A percentile compares a stretch with the other conserved stretches of the same genome.
These are phyloP conservation scores for Maudiozyma serrabonitensis DNA, from an alignment of 805 yeast genomes.

Conservation along the genomic window DNA sequence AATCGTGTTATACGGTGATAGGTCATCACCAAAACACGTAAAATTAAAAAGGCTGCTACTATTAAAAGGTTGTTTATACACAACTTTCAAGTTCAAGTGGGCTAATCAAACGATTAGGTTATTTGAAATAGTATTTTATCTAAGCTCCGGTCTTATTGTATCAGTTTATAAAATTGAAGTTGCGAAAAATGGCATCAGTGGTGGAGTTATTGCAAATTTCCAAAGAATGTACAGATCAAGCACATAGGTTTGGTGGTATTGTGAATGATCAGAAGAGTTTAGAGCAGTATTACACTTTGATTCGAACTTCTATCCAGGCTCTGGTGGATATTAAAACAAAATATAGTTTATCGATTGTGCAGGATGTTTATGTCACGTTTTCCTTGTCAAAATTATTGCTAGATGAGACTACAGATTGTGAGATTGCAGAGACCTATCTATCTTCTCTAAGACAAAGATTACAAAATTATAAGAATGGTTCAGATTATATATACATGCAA, in stretches of 20 bases:
- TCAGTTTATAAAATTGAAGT: too few species aligned
- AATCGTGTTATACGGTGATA: neutral
- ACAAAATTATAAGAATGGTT: slow-evolving; percentile 11
- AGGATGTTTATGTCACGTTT: slow-evolving; percentile 19
- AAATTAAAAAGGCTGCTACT: too few species aligned
- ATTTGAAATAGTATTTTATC: neutral
- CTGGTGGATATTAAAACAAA: slow-evolving; percentile 12
- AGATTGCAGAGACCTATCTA: slow-evolving; percentile 22
- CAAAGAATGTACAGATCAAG: slow-evolving; percentile 19
- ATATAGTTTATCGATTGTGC: slow-evolving; percentile 17
- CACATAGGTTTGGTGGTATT: slow-evolving; percentile 10
- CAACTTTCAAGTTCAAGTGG: too few species aligned
- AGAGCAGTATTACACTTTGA: slow-evolving; percentile 27
- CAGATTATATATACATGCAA: slow-evolving; percentile 7
- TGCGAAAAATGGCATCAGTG: neutral
- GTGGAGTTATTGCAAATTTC: slow-evolving; percentile 6
- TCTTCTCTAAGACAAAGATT: slow-evolving; percentile 19
- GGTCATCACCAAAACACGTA: neutral
- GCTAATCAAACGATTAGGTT: too few species aligned
- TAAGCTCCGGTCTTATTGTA: too few species aligned
- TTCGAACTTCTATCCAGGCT: slow-evolving; percentile 21
- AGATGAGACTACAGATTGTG: slow-evolving; percentile 24
- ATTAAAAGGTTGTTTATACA: too few species aligned
- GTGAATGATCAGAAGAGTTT: slow-evolving; percentile 17
- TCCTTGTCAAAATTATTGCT: slow-evolving; percentile 21